Base-by-base conservation (phyloP, 1,284 basidiomycete genomes). In the Rhodotorula sp. region DNA sequence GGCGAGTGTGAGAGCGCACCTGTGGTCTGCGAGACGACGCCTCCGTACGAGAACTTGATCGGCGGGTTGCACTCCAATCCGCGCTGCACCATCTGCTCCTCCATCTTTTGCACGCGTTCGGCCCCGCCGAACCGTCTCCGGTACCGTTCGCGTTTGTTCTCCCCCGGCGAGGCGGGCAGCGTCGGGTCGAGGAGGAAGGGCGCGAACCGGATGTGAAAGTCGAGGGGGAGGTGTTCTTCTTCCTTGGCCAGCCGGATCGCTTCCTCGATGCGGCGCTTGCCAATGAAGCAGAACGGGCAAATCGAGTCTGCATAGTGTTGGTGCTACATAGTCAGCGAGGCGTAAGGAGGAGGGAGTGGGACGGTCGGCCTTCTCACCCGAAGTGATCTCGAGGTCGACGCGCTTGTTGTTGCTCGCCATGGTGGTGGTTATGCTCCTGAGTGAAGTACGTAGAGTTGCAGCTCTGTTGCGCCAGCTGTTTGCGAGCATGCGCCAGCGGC, bases 141-240 rank as follows among this genome's bases (percentile, higher is more conserved):
- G 78, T 87, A 85, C 77, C 85, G 86, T 62, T 84, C 85, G 16
- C 78, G 67, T 65, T 80, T 86, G 72, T 84, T 83, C n/a, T 85
- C 77, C 38, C 82, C 81, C 23, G 83, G 79, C 72, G 83, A 82
- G 55, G 84, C 83, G 16, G 84, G 81, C 59, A 87, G 82, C 62
- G 83, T 82, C 48, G 84, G 71, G 77, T 86, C 83, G 78, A 92
- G 85, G 68, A 68, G 82, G 83, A 88, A 92, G 0, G 91, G 91
- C 73, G 89, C 83, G 80, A 89, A 89, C 75, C 90, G 87, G 79
- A 92, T 81, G 70, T 89, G 85, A 82, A 92, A 90, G 38, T 74
- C 66, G 60, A 90, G 77, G 6, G 88, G 87, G 3, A 89, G 85
- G 72, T 87, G 84, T 72, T 84, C 82, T 78, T 85, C 87, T 65